Conservation (phyloP, 106 monocot species). For the Chionographis japonica region DNA sequence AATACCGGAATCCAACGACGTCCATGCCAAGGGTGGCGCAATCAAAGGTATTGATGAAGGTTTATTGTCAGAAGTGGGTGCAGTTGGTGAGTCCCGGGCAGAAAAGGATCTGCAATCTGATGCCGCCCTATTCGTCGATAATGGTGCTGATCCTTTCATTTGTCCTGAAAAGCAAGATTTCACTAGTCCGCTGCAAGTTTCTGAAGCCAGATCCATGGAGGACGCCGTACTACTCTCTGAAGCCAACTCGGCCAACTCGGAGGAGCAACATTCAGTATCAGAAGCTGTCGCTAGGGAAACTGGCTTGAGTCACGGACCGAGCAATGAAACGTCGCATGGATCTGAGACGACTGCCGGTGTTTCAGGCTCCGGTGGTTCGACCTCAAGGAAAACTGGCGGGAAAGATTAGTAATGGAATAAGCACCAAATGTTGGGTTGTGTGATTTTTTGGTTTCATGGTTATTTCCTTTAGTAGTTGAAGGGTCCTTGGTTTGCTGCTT, state of each 20-base stretch:
- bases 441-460: too few species aligned
- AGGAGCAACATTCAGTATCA: too few species aligned
- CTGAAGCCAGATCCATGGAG: not conserved
- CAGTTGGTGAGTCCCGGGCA: slow-evolving; percentile 20
- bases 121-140: not conserved
- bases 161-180: not conserved
- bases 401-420: not conserved
- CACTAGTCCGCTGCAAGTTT: not conserved
- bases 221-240: not conserved
- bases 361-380: slow-evolving; percentile 2
- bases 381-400: not conserved
- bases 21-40: not conserved
- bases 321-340: not conserved
- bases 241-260: not conserved
- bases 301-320: not conserved
- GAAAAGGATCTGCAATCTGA: not conserved
- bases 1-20: slow-evolving; percentile 1
- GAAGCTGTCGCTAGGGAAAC: not conserved
- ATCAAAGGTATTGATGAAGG: slow-evolving; percentile 15
- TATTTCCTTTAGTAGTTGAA: too few species aligned
- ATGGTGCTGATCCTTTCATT: not conserved
- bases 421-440: too few species aligned
- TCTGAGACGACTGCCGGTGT: not conserved
- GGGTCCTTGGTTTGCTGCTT: too few species aligned
- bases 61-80: slow-evolving; percentile 20